These are phyloP conservation scores for Penicillium bialowiezense DNA, from an alignment of 495 filamentous ascomycete genomes.

Conservation along the genomic window DNA sequence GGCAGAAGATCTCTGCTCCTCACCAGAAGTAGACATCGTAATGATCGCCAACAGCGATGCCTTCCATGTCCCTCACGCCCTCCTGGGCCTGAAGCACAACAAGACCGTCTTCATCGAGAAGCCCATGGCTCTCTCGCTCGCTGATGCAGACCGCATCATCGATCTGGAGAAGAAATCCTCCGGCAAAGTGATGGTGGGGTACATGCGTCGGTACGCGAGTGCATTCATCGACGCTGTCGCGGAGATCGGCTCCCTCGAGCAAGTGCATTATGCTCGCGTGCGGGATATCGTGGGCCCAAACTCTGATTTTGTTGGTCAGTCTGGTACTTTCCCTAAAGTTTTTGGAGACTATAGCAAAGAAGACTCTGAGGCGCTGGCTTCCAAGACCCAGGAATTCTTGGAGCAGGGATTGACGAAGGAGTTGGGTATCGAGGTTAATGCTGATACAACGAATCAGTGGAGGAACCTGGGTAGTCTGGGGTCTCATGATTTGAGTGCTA, in stretches of 20 bases:
- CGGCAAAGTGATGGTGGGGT: constrained; percentile 42
- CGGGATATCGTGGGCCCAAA: constrained; percentile 47
- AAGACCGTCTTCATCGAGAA: constrained; percentile 48
- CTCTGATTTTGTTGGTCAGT: constrained; percentile 40
- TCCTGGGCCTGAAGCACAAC: constrained; percentile 33
- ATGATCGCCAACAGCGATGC: constrained; percentile 35
- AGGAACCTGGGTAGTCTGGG: constrained; percentile 34
- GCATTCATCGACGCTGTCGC: constrained; percentile 34
- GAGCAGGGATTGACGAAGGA: constrained; percentile 6
- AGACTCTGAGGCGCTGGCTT: constrained; percentile 14
- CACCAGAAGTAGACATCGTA: constrained; percentile 40
- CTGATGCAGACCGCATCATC: constrained; percentile 26
- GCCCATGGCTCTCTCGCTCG: constrained; percentile 33
- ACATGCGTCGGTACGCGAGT: constrained; percentile 46
- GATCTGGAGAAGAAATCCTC: constrained; percentile 29
- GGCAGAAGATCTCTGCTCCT: constrained; percentile 26
- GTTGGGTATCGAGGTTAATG: constrained; percentile 1
- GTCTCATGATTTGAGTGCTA: constrained; percentile 42
- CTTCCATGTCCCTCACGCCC: constrained; percentile 33
- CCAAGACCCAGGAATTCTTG: constrained; percentile 8
- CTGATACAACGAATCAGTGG: constrained; percentile 9
- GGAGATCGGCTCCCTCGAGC: constrained; percentile 25
- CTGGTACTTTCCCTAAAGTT: constrained; percentile 38
- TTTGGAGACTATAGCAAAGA: constrained; percentile 28
- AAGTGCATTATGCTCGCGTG: constrained; percentile 41